A percentile compares a stretch with the other conserved stretches of the same genome.
Evolutionary conservation across 1,139 yeast species (phyloP).

Genomic region (Tardiomyces digboiensis): DNA sequence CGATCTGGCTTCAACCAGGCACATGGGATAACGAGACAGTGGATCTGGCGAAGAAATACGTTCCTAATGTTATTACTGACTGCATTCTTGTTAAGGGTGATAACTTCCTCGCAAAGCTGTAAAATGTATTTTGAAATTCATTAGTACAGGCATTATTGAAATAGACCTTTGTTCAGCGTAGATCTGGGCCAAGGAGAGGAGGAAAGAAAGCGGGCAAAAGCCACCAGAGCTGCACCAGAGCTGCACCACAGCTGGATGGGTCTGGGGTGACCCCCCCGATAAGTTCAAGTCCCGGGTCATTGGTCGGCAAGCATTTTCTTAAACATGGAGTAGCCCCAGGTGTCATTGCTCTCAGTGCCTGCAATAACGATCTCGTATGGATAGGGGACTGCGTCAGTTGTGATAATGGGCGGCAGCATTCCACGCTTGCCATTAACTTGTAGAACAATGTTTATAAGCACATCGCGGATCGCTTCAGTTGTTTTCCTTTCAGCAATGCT

Average conservation of each 20-base stretch:
- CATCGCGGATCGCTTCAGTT: slow-evolving; percentile 14
- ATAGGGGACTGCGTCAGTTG: slow-evolving; percentile 58
- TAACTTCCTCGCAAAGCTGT: slow-evolving; percentile 31
- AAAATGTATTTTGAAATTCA: no score
- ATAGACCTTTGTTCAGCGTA: no score
- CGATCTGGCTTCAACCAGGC: slow-evolving; percentile 83
- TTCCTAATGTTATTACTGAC: slow-evolving; percentile 38
- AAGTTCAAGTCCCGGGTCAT: no score
- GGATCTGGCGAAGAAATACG: slow-evolving; percentile 29
- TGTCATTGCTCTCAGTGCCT: slow-evolving; percentile 11
- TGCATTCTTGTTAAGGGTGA: slow-evolving; percentile 69
- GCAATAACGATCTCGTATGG: slow-evolving; percentile 40
- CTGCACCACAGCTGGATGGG: no score
- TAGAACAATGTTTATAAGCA: slow-evolving; percentile 39
- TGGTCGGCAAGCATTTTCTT: slow-evolving; percentile 18
- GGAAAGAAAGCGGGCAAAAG: no score
- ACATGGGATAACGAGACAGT: slow-evolving; percentile 51
- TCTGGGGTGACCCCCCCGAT: no score
- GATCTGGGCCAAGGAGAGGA: no score
- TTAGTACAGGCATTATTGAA: no score
- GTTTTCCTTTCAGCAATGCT: slow-evolving; percentile 8
- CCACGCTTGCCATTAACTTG: slow-evolving; percentile 46
- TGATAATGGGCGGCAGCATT: slow-evolving; percentile 68
- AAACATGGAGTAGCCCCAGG: slow-evolving; percentile 24
- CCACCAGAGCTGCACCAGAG: no score